A percentile compares a stretch with the other conserved stretches of the same genome.
These are phyloP conservation scores for Zalaria sp. DNA, from an alignment of 2,329 filamentous ascomycete genomes.

Conservation along the genomic window DNA sequence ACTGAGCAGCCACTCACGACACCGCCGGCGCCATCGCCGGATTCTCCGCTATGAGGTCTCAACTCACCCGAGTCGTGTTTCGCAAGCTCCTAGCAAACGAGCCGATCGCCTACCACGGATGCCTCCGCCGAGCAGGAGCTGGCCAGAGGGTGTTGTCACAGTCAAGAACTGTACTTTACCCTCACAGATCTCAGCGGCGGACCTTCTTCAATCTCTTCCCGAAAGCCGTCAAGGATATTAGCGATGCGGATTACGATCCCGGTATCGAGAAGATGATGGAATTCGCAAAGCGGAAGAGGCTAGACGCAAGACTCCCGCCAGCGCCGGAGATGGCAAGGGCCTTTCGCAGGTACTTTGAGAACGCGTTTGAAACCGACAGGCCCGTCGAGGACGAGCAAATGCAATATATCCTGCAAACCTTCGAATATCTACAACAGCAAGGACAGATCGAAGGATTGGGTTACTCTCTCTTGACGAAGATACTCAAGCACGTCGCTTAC, in stretches of 20 bases:
- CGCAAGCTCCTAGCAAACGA: conserved; percentile 41
- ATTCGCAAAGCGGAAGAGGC: conserved; percentile 47
- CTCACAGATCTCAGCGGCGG: conserved; percentile 25
- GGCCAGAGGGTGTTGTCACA: conserved; percentile 12
- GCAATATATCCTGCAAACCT: conserved; percentile 42
- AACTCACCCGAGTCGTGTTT: conserved; percentile 46
- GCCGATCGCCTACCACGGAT: conserved; percentile 30
- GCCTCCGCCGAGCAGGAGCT: conserved; percentile 23
- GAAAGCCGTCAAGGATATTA: conserved; percentile 42
- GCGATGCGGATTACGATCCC: conserved; percentile 49
- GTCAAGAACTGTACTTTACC: background rate
- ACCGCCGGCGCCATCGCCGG: no score
- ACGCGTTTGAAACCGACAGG: conserved; percentile 22
- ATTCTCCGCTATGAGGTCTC: conserved; percentile 36
- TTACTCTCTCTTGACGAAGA: background rate
- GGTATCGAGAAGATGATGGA: conserved; percentile 61
- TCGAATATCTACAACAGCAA: conserved; percentile 42
- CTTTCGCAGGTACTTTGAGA: conserved; percentile 47
- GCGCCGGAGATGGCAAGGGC: conserved; percentile 50
- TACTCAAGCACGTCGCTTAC: no score
- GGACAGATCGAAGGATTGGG: conserved; percentile 1
- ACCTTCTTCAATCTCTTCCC: conserved; percentile 50
- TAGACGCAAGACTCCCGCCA: conserved; percentile 51
- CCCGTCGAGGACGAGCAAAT: conserved; percentile 54
- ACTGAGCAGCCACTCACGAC: no score